Evolutionary conservation across 108 stramenopile genomes (phyloP), one percentile per base, ranked within the genome.

Genomic region (Skeletonema tropicum): DNA sequence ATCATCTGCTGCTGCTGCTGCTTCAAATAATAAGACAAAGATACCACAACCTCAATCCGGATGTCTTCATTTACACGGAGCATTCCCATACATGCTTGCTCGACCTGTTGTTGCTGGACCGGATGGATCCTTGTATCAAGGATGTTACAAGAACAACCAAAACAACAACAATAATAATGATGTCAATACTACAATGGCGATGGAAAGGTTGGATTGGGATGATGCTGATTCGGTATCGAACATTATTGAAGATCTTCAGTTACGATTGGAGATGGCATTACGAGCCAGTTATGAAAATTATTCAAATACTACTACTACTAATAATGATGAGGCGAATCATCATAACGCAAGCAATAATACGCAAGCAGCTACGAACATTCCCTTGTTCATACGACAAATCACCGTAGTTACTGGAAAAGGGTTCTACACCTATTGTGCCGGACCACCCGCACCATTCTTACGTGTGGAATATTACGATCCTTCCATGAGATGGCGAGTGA

Each of bases 381-480:
- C 60, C 15, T 29, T 76, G 14, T 65, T 88, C 57, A 89, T 96
- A 70, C 91, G 94, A 38, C 78, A 59, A 32, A 60, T 96, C 2
- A 83, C 92, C 10, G 83, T 93, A 2, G 92, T 92, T 7, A 75
- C 65, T 21, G 94, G 94, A n/a, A 59, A 90, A 63, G 92, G 91
- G 31, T 96, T 96, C 70, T 96, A 96, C 68, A 91, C 92, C 21
- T 96, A 81, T 70, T 92, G 87, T 41, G 77, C 89, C 21, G 92
- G 92, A 32, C 89, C 90, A 10, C 49, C 84, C 12, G 87, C 87
- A 25, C 90, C 90, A 59, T 89, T 91, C 74, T 55, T 91, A 11
- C 62, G 83, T n/a, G 85, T 92, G 21, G 92, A 96, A 77, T 96
- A 96, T 70, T 96, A 96, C 61, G 86, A 96, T 80, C 94, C 94